Evolutionary conservation across 1,139 yeast genomes (phyloP).

Genomic region (Blastobotrys elegans): DNA sequence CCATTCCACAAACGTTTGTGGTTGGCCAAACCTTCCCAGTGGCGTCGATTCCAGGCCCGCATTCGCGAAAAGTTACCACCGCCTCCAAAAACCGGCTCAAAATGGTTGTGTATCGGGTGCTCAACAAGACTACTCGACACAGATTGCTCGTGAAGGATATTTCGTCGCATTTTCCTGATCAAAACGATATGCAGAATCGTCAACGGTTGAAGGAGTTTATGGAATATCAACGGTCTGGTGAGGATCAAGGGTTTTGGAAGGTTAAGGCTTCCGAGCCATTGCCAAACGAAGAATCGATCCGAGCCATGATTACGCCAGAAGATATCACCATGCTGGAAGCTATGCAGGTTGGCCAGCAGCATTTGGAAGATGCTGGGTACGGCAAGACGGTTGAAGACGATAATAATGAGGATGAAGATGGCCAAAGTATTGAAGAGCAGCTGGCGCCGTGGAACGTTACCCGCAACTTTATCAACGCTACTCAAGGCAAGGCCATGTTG

Average conservation of each 20-base stretch:
- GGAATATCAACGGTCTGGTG: slow-evolving; percentile 95
- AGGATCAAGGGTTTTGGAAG: slow-evolving; percentile 95
- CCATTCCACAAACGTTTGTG: slow-evolving; percentile 66
- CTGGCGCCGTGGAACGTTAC: slow-evolving; percentile 92
- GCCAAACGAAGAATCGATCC: slow-evolving; percentile 72
- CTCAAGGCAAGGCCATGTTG: slow-evolving; percentile 95
- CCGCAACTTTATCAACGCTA: slow-evolving; percentile 84
- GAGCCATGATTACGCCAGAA: slow-evolving; percentile 89
- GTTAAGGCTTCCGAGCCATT: slow-evolving; percentile 67
- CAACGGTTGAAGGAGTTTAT: slow-evolving; percentile 94
- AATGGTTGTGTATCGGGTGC: slow-evolving; percentile 87
- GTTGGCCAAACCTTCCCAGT: slow-evolving; percentile 95
- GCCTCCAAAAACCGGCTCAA: slow-evolving; percentile 86
- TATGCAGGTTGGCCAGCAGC: slow-evolving; percentile 91
- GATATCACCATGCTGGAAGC: slow-evolving; percentile 83
- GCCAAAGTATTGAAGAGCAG: slow-evolving; percentile 69
- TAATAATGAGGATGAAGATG: slow-evolving; percentile 39
- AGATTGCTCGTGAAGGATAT: slow-evolving; percentile 84
- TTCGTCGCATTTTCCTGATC: slow-evolving; percentile 91
- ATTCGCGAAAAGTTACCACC: slow-evolving; percentile 91
- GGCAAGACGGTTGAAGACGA: slow-evolving; percentile 45
- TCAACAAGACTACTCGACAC: slow-evolving; percentile 70
- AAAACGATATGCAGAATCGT: slow-evolving; percentile 94
- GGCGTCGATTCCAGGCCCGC: slow-evolving; percentile 95
- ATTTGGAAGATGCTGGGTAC: slow-evolving; percentile 65